These are phyloP conservation scores for Brasilioporus rufonigricans DNA, from an alignment of 768 basidiomycete species.

Conservation along the genomic window DNA sequence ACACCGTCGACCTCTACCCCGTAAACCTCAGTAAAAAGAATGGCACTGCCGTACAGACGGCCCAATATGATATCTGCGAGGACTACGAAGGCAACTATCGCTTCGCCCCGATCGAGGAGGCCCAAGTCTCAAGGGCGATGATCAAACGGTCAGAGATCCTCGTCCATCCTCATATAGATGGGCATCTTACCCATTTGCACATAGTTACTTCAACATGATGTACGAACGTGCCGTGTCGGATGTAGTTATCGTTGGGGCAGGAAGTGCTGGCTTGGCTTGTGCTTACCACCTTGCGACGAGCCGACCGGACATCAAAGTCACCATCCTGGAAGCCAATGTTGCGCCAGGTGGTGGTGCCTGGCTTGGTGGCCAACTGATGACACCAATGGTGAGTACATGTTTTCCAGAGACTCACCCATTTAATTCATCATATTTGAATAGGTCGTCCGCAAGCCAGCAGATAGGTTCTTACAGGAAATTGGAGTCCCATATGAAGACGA, in stretches of 20 bases:
- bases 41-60: conserved; percentile 1
- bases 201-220: conserved; percentile 70
- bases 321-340: conserved; percentile 75
- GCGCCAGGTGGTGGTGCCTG: conserved; percentile 77
- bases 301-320: conserved; percentile 64
- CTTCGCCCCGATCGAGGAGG: conserved; percentile 74
- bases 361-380: conserved; percentile 79
- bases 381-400: conserved; percentile 57
- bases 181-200: conserved; percentile 2
- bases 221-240: conserved; percentile 75
- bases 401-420: not conserved
- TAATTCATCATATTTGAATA: conserved; percentile 22
- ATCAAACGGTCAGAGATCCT: conserved; percentile 52
- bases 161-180: not conserved
- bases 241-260: conserved; percentile 74
- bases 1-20: conserved; percentile 20
- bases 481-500: conserved; percentile 78
- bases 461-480: conserved; percentile 65
- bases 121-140: conserved; percentile 75
- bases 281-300: conserved; percentile 69
- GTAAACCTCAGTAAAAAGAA: conserved; percentile 25
- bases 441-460: conserved; percentile 77
- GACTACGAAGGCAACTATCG: conserved; percentile 60
- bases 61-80: conserved; percentile 23
- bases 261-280: conserved; percentile 66